Evolutionary conservation across 2,329 filamentous ascomycete genomes (phyloP), one percentile per base, ranked within the genome.

Genomic region (Exophiala alcalophila): DNA sequence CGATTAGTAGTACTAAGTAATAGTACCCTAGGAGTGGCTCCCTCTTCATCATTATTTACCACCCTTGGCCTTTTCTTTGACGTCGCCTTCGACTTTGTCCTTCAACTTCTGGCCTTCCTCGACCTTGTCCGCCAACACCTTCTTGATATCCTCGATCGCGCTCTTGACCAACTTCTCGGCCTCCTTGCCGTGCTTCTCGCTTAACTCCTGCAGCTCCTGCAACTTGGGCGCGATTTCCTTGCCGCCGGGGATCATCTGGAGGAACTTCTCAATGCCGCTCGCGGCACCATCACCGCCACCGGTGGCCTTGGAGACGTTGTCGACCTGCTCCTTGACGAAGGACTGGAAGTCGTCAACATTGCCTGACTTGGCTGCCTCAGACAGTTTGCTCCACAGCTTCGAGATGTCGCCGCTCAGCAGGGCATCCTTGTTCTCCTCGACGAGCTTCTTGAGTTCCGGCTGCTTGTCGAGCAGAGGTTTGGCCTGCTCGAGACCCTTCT

Each of bases 391-490:
- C 57, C 82, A 83, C 0, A 86, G 62, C 54, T 86, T 78, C 35
- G 69, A 67, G 10, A 78, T 65, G 54, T 87, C 83, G 11, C 83
- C 83, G 49, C 78, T 67, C 68, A 84, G 86, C 34, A 90, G 65
- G 0, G 73, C 64, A 42, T 84, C 80, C 32, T 74, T 72, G 62
- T 90, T 89, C 58, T 84, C 70, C 68, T 86, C 82, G 1, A 89
- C 60, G 0, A 87, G 62, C 63, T 86, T 71, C 70, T 86, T 88
- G 45, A 86, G 66, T 66, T 85, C 71, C n/a, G 84, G 83, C 63
- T 78, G 85, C 72, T 87, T 87, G 54, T 88, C 83, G 1, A 89
- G 72, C 46, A 80, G 77, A 0, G 84, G 83, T 69, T 84, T 80
- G 24, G 78, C 80, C 63, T 86, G 71, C 64, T 88, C 80, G 32